Conservation (phyloP, 192 early-diverging fungal genomes). For the Dispira parvispora region DNA sequence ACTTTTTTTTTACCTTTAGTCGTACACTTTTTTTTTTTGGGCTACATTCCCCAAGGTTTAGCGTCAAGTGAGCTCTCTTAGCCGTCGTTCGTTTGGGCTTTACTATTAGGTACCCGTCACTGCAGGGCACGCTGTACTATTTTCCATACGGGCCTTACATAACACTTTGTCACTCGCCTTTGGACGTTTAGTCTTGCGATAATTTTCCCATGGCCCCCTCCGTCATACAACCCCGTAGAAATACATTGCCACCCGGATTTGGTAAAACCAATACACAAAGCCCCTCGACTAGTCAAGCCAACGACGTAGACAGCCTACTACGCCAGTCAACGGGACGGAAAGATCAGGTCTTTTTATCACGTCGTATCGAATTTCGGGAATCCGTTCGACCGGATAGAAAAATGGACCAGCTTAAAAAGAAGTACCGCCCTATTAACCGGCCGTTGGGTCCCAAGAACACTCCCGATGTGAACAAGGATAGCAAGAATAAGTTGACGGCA, state of each 20-base stretch:
- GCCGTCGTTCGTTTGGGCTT: too few species aligned
- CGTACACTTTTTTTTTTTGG: too few species aligned
- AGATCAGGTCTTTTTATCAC: conserved; percentile 25
- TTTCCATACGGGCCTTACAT: too few species aligned
- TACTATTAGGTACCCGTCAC: too few species aligned
- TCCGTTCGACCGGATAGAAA: conserved; percentile 38
- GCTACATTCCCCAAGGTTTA: too few species aligned
- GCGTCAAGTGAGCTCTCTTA: too few species aligned
- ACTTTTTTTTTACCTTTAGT: too few species aligned
- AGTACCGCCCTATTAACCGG: conserved; percentile 44
- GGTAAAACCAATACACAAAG: background rate
- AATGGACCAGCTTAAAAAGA: conserved; percentile 39
- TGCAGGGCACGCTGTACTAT: too few species aligned
- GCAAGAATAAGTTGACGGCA: background rate
- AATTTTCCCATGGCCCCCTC: background rate
- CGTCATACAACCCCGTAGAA: background rate
- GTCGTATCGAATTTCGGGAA: conserved; percentile 43
- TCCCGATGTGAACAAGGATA: background rate
- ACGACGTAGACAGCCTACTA: conserved; percentile 23
- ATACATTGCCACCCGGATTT: background rate
- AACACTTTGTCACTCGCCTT: too few species aligned
- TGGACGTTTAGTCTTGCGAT: too few species aligned
- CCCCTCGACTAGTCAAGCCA: too few species aligned
- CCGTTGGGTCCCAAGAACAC: background rate
- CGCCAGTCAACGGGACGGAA: conserved; percentile 20